These are phyloP conservation scores for Suhomyces wounanorum DNA, from an alignment of 1,139 yeast species.

Conservation along the genomic window DNA sequence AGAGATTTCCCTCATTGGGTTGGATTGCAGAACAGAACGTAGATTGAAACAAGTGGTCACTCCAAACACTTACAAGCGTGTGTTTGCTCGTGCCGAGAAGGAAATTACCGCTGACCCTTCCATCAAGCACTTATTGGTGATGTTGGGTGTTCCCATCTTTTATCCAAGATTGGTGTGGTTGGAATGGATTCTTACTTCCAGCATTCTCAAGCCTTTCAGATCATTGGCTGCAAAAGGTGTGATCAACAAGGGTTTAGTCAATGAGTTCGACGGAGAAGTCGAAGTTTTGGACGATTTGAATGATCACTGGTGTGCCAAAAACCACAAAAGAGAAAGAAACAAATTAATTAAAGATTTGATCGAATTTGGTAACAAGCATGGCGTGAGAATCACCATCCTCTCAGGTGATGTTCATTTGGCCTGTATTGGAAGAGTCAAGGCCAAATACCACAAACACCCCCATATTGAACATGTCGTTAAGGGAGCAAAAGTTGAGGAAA, in stretches of 20 bases:
- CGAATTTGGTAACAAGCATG: slow-evolving; percentile 61
- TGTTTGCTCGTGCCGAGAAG: slow-evolving; percentile 59
- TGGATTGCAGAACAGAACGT: slow-evolving; percentile 94
- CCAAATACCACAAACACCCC: slow-evolving; percentile 54
- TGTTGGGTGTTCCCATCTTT: slow-evolving; percentile 93
- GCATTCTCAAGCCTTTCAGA: slow-evolving; percentile 63
- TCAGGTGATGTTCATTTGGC: slow-evolving; percentile 94
- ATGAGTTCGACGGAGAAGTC: slow-evolving; percentile 88
- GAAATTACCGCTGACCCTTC: slow-evolving; percentile 57
- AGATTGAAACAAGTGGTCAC: slow-evolving; percentile 60
- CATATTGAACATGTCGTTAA: slow-evolving; percentile 29
- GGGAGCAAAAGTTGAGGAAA: slow-evolving; percentile 29
- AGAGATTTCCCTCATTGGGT: slow-evolving; percentile 68
- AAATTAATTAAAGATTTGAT: slow-evolving; percentile 55
- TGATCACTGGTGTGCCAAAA: slow-evolving; percentile 93
- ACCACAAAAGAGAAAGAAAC: slow-evolving; percentile 81
- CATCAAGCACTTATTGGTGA: slow-evolving; percentile 72
- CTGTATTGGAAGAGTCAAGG: slow-evolving; percentile 74
- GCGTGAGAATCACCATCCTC: slow-evolving; percentile 76
- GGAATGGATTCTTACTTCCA: slow-evolving; percentile 69
- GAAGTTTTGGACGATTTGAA: slow-evolving; percentile 90
- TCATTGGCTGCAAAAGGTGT: slow-evolving; percentile 69
- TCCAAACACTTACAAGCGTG: slow-evolving; percentile 53
- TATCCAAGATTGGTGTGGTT: slow-evolving; percentile 93
- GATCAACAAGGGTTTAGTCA: slow-evolving; percentile 68